Evolutionary conservation across 345 rosid genomes (phyloP).

Genomic region (Eucalyptus guilfoylei): DNA sequence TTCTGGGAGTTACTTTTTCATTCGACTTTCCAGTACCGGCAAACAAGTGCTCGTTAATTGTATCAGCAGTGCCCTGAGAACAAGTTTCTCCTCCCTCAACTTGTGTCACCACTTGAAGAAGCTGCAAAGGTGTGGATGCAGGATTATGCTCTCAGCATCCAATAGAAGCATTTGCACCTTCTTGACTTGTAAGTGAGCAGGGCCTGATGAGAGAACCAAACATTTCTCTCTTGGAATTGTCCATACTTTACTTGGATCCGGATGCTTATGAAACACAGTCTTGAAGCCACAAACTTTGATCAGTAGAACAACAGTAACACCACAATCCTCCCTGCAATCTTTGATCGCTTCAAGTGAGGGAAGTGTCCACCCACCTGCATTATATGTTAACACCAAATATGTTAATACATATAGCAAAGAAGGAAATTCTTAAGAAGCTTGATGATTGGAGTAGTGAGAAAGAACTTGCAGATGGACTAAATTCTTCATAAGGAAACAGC

Average conservation of each 20-base stretch:
- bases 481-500: not conserved
- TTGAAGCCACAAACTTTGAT: not conserved
- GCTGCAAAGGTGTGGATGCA: not conserved
- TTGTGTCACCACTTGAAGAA: not conserved
- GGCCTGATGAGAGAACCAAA: not conserved
- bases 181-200: not conserved
- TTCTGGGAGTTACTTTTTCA: not conserved
- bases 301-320: not conserved
- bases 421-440: constrained; percentile 6
- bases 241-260: not conserved
- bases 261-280: not conserved
- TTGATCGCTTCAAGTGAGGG: not conserved
- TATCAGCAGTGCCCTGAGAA: not conserved
- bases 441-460: not conserved
- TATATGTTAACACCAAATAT: not conserved
- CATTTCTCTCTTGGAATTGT: not conserved
- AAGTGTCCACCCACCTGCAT: no score
- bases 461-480: not conserved
- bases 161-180: not conserved
- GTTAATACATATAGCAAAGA: constrained; percentile 20
- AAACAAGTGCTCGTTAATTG: not conserved
- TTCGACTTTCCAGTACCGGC: not conserved
- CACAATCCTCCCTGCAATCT: not conserved
- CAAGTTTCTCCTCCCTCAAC: not conserved
- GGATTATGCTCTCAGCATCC: not conserved